These are phyloP conservation scores for Pestalotiopsis sp. DNA, from an alignment of 2,329 filamentous ascomycete genomes.

Conservation along the genomic window DNA sequence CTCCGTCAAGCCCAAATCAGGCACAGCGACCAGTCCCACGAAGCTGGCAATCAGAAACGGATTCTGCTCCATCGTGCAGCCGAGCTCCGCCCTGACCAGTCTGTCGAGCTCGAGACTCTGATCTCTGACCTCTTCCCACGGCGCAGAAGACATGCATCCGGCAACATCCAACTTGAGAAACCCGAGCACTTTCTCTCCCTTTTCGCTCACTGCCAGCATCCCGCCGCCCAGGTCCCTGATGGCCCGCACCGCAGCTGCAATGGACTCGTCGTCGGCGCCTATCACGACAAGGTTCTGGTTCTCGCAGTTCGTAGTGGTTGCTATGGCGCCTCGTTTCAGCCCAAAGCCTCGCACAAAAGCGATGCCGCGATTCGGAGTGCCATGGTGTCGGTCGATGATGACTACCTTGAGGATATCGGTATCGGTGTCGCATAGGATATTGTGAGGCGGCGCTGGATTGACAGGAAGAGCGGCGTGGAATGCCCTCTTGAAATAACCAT, in stretches of 20 bases:
- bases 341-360: slow-evolving; percentile 21
- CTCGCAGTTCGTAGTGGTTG: slow-evolving; percentile 28
- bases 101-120: slow-evolving; percentile 20
- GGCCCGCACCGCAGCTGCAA: slow-evolving; percentile 20
- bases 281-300: slow-evolving; percentile 28
- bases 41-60: slow-evolving; percentile 29
- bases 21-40: slow-evolving; percentile 21
- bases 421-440: slow-evolving; percentile 31
- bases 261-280: slow-evolving; percentile 23
- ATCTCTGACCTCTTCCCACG: slow-evolving; percentile 19
- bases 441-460: slow-evolving; percentile 21
- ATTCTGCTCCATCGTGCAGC: slow-evolving; percentile 21
- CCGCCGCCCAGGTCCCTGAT: slow-evolving; percentile 21
- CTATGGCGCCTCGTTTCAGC: slow-evolving; percentile 22
- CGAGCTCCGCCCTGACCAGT: slow-evolving; percentile 17
- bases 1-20: slow-evolving; percentile 25
- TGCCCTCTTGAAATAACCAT: slow-evolving; percentile 29
- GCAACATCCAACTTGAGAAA: slow-evolving; percentile 26
- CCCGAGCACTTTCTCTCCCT: slow-evolving; percentile 12
- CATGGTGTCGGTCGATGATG: slow-evolving; percentile 26
- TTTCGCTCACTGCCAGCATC: slow-evolving; percentile 17
- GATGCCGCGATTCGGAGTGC: slow-evolving; percentile 22
- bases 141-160: slow-evolving; percentile 25
- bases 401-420: slow-evolving; percentile 29
- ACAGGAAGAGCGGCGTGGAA: slow-evolving; percentile 22